Conservation (phyloP, 345 rosid genomes). For the Salix caprea region DNA sequence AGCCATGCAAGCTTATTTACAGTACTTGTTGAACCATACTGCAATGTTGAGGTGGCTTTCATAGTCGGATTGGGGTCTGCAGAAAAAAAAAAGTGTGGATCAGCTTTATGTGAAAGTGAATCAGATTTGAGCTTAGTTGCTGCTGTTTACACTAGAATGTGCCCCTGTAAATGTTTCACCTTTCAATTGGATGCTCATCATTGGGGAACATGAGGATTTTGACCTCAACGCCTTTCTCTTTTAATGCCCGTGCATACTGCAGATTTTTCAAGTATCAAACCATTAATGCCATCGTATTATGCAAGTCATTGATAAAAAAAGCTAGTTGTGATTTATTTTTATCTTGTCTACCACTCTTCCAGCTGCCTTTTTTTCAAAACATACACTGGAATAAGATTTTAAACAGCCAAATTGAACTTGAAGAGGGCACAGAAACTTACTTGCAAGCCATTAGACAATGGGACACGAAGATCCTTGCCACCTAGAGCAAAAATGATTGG, state of each 20-base stretch:
- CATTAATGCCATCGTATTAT: neutral
- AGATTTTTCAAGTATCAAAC: slow-evolving; percentile 18
- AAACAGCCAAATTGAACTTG: neutral
- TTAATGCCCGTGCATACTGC: slow-evolving; percentile 72
- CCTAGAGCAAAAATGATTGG: slow-evolving; percentile 80
- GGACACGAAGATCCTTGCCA: slow-evolving; percentile 84
- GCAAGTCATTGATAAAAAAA: neutral
- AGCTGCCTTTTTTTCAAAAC: neutral
- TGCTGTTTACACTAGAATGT: neutral
- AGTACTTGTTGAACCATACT: neutral
- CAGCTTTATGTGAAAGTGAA: neutral
- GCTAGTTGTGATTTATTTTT: neutral
- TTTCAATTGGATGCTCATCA: slow-evolving; percentile 66
- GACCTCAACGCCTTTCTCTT: slow-evolving; percentile 72
- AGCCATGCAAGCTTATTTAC: neutral
- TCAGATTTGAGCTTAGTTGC: neutral
- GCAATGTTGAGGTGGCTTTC: neutral
- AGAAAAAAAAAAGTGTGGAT: slow-evolving; percentile 9
- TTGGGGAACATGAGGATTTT: slow-evolving; percentile 66
- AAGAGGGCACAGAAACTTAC: slow-evolving; percentile 37
- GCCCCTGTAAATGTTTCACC: slow-evolving; percentile 28
- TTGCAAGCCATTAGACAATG: slow-evolving; percentile 73
- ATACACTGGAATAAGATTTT: neutral
- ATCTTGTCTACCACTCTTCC: neutral
- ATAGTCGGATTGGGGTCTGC: neutral